These are phyloP conservation scores for Luffa acutangula DNA, from an alignment of 306 rosid genomes.

Conservation along the genomic window DNA sequence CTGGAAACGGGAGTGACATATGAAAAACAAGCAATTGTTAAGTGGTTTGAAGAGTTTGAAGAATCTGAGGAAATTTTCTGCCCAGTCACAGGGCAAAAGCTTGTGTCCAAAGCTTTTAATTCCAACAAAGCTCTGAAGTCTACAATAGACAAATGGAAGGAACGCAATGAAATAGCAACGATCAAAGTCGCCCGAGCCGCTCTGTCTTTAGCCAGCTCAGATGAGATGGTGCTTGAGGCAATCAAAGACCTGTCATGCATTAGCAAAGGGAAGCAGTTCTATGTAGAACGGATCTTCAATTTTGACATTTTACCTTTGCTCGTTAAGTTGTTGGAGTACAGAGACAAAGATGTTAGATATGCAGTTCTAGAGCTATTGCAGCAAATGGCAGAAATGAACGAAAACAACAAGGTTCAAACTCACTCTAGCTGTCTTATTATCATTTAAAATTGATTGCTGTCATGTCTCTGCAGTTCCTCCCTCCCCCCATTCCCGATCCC, in stretches of 20 bases:
- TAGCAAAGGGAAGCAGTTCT: slow-evolving; percentile 18
- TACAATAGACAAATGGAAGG: slow-evolving; percentile 34
- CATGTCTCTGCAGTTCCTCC: not conserved
- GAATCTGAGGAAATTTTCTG: slow-evolving; percentile 18
- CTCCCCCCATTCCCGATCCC: not conserved
- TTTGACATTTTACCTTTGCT: slow-evolving; percentile 31
- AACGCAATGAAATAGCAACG: slow-evolving; percentile 33
- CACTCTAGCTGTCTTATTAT: not conserved
- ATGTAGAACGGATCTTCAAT: slow-evolving; percentile 8
- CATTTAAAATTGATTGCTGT: not conserved
- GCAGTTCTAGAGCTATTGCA: slow-evolving; percentile 20
- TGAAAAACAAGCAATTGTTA: slow-evolving; percentile 27
- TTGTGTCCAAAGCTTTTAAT: slow-evolving; percentile 16
- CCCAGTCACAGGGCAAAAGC: slow-evolving; percentile 26
- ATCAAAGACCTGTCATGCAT: slow-evolving; percentile 24
- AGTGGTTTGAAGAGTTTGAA: slow-evolving; percentile 25
- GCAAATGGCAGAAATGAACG: slow-evolving; percentile 22
- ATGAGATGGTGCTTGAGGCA: slow-evolving; percentile 35
- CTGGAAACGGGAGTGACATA: slow-evolving; percentile 28
- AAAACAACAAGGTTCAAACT: slow-evolving; percentile 23
- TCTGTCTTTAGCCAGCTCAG: slow-evolving; percentile 37
- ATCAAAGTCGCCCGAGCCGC: slow-evolving; percentile 27
- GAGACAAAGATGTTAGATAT: slow-evolving; percentile 22
- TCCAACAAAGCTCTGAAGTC: slow-evolving; percentile 29
- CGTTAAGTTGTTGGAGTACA: slow-evolving; percentile 17